Base-by-base conservation (phyloP, 345 rosid species). In the Aethionema arabicum region DNA sequence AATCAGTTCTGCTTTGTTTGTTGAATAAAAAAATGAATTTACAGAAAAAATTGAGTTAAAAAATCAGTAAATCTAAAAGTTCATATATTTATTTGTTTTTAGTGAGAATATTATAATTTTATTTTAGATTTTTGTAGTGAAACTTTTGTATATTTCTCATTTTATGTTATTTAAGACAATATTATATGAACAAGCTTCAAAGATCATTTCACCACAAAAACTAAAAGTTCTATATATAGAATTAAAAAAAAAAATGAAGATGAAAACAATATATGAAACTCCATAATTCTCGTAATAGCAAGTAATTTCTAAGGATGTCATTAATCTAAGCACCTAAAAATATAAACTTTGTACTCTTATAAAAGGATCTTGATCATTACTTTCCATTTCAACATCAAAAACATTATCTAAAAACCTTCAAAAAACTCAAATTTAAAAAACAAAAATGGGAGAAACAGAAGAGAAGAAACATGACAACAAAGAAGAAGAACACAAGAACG, bases 371-470 rank as follows among this genome's bases (percentile, higher is more conserved):
- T 21, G 27, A 21, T 21, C 27, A 1, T 1, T 21, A 21, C 27
- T 21, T 21, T 21, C 27, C 27, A 21, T 21, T 21, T 21, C 27
- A 21, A 21, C 27, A 21, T 21, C 27, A 40, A 40, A 6, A 56
- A 51, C 31, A 56, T 1, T 7, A 32, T 37, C 43, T 35, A 38
- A 40, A 46, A 57, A 35, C 15, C 5, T 8, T 21, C 37, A 70
- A 47, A 30, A 7, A 54, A 0, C 45, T 47, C 37, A 27, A 69
- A 16, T 68, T 16, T 54, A 33, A 33, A 11, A 27, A 36, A 51
- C n/a, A 65, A 65, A 46, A 59, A 72, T 72, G 75, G 65, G 73
- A 73, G 73, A 70, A 77, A 73, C 68, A 69, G 73, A 58, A 45
- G 48, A 75, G 60, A 63, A 75, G 58, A 50, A 57, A 9, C 61